These are phyloP conservation scores for rapeseed (Brassica napus) DNA, from an alignment of 345 rosid genomes.

Conservation along the genomic window Da-Ae NC_063447.1:47856001-47856500, in stretches of 20 bases:
- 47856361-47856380: conserved; percentile 83
- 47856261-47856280: conserved; percentile 77
- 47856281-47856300: conserved; percentile 80
- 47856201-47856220: not conserved
- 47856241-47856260: conserved; percentile 94
- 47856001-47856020: not conserved
- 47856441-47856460: conserved; percentile 91
- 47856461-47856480: conserved; percentile 91
- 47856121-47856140: conserved; percentile 90
- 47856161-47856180: not conserved
- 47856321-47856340: conserved; percentile 98
- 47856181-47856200: not conserved
- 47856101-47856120: conserved; percentile 85
- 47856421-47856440: conserved; percentile 81
- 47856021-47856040: conserved; percentile 14
- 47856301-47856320: conserved; percentile 92
- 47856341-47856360: conserved; percentile 86
- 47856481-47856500: conserved; percentile 65
- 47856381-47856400: conserved; percentile 81
- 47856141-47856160: conserved; percentile 58
- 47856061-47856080: conserved; percentile 98
- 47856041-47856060: conserved; percentile 59
- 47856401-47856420: conserved; percentile 71
- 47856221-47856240: conserved; percentile 50
- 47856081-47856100: conserved; percentile 96